These are phyloP conservation scores for Exophiala viscosa DNA, from an alignment of 2,329 filamentous ascomycete species.

Conservation along the genomic window DNA sequence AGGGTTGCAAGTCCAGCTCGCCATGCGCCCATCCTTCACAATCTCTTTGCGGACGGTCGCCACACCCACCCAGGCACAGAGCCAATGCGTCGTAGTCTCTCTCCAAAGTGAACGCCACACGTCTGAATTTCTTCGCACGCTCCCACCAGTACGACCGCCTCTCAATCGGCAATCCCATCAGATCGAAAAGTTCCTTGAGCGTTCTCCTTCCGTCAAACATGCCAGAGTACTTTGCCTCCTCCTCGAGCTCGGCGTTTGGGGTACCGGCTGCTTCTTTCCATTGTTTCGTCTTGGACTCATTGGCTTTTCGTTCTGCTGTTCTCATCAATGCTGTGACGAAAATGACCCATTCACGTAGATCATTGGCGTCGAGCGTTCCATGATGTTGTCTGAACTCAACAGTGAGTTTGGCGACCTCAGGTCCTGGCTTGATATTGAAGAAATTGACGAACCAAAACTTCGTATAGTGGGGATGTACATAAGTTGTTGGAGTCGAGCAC, in stretches of 20 bases:
- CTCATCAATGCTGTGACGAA: slow-evolving; percentile 17
- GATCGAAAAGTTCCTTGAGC: slow-evolving; percentile 16
- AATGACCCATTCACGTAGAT: slow-evolving; percentile 15
- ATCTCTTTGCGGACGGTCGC: background rate
- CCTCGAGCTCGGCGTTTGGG: background rate
- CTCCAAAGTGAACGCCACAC: background rate
- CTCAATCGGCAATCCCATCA: slow-evolving; percentile 9
- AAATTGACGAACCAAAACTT: slow-evolving; percentile 14
- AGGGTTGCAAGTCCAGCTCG: slow-evolving; percentile 8
- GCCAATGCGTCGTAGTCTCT: too few relatives aligned
- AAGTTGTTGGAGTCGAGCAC: background rate
- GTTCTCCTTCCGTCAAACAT: slow-evolving; percentile 1
- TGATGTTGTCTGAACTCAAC: slow-evolving; percentile 21
- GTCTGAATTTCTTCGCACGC: background rate
- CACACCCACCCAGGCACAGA: background rate
- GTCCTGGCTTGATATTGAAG: background rate
- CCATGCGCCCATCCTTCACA: slow-evolving; percentile 14
- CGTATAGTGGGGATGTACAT: background rate
- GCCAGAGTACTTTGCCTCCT: slow-evolving; percentile 8
- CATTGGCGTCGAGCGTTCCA: slow-evolving; percentile 10
- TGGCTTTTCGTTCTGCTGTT: slow-evolving; percentile 15
- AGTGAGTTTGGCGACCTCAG: background rate
- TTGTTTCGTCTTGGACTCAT: background rate
- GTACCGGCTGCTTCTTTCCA: background rate
- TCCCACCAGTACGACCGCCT: slow-evolving; percentile 14